Conservation (phyloP, 345 rosid genomes). For the Heritiera littoralis region DNA sequence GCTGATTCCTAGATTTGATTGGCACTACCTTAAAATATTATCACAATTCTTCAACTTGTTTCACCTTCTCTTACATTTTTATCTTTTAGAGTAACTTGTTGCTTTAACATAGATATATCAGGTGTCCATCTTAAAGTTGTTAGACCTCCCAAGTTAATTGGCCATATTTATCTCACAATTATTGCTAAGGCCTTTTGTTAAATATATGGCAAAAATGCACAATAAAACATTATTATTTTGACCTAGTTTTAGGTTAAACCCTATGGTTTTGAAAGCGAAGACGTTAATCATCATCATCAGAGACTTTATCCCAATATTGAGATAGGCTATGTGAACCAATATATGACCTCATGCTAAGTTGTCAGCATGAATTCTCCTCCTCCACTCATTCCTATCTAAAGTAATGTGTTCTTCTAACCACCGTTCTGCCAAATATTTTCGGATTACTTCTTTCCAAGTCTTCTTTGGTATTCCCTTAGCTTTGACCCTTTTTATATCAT, state of each 20-base stretch:
- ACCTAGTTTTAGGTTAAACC: background rate
- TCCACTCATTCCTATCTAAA: no score
- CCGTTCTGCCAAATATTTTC: no score
- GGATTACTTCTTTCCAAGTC: no score
- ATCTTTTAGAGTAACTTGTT: background rate
- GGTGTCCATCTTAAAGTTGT: background rate
- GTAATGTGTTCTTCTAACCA: no score
- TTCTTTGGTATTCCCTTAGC: no score
- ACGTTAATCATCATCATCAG: no score
- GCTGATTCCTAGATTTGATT: conserved; percentile 30
- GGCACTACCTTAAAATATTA: background rate
- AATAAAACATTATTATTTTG: background rate
- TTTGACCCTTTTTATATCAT: no score
- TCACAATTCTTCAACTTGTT: background rate
- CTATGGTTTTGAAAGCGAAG: background rate
- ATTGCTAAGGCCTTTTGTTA: background rate
- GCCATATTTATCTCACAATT: conserved; percentile 3
- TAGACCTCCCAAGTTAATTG: background rate
- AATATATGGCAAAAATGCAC: conserved; percentile 5
- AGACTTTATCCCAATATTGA: no score
- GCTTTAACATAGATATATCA: background rate
- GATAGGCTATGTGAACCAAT: no score
- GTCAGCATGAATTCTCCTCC: no score
- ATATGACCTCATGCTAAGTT: no score
- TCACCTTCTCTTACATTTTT: conserved; percentile 6